Base-by-base conservation (phyloP, 371 early-diverging fungal genomes). In the Caulochytrium protostelioides region DNA sequence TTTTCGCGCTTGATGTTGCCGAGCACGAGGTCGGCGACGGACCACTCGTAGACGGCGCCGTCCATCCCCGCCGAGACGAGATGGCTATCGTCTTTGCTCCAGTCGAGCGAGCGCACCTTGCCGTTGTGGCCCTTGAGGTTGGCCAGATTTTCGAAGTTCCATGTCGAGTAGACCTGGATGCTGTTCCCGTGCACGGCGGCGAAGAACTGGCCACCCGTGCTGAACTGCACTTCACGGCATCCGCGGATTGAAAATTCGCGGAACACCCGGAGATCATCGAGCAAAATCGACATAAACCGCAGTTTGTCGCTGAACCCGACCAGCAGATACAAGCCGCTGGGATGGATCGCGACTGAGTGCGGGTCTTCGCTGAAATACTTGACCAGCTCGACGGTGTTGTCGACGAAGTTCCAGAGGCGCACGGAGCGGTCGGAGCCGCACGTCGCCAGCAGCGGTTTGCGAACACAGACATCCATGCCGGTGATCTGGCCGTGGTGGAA, bases 251-350 rank as follows among this genome's bases (percentile, higher is more conserved):
- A 46, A 26, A 65, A 65, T 42, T 68, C 68, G 18, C 60, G 42
- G 38, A 61, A 62, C 22, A 52, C 41, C 18, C 68, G 37, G 12
- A 68, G 50, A 39, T 68, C 68, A 39, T 65, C 68, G 29, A 65
- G 57, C 29, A 68, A 43, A 29, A 68, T 38, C 33, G 57, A 63
- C 60, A 62, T 60, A 25, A 68, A 34, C 38, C 65, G 22, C 37
- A 68, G 34, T 36, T 68, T 68, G 41, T 68, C 68, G 32, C 46
- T 47, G 39, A 68, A 68, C 0, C 68, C 68, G 22, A 65, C 68
- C 4, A 68, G 45, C 19, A 68, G 54, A 41, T 63, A 65, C 20
- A 68, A 49, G 7, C 68, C 65, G 14, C 48, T 47, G 12, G 68
- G 68, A 41, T 68, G 68, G 8, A 68, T 47, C 13, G 64, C 62